Conservation (phyloP, 164 flowering plant genomes). For the Liquidambar formosana region DNA sequence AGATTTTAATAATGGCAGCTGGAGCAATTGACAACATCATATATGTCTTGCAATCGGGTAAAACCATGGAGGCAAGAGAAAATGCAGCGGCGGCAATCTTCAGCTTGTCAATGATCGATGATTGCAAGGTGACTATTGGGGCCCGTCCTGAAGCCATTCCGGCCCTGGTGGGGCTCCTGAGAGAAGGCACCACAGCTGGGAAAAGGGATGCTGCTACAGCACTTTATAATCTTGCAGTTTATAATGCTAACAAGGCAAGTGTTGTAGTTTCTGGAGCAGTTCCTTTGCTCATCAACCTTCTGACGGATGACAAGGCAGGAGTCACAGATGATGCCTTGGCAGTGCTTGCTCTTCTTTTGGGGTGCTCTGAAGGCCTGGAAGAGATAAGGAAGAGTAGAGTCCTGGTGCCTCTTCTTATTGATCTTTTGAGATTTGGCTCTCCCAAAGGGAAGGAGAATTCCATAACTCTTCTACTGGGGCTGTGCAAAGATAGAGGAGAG, state of each 20-base stretch:
- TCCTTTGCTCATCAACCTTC: conserved; percentile 49
- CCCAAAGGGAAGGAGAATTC: conserved; percentile 74
- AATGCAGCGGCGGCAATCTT: conserved; percentile 80
- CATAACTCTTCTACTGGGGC: conserved; percentile 51
- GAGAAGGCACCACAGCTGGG: conserved; percentile 65
- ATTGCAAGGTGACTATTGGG: conserved; percentile 62
- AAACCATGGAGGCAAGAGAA: conserved; percentile 75
- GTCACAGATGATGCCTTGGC: conserved; percentile 68
- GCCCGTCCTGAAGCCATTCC: conserved; percentile 54
- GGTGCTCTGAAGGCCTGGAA: conserved; percentile 53
- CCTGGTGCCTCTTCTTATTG: conserved; percentile 52
- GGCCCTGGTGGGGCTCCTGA: conserved; percentile 50
- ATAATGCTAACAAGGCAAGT: conserved; percentile 44
- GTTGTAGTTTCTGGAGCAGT: conserved; percentile 58
- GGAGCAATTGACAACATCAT: conserved; percentile 59
- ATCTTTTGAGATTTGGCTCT: conserved; percentile 64
- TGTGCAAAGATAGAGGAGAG: conserved; percentile 71
- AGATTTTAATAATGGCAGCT: conserved; percentile 57
- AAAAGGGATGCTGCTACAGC: conserved; percentile 84
- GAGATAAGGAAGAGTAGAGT: conserved; percentile 45
- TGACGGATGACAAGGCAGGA: conserved; percentile 68
- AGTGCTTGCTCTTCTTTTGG: conserved; percentile 47
- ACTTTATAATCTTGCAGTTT: conserved; percentile 54
- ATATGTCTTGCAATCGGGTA: conserved; percentile 49
- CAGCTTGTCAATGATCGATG: conserved; percentile 70